phyloP scores from a whole-genome alignment of 2,329 filamentous ascomycete species.

The Paecilomyces formosus region DNA sequence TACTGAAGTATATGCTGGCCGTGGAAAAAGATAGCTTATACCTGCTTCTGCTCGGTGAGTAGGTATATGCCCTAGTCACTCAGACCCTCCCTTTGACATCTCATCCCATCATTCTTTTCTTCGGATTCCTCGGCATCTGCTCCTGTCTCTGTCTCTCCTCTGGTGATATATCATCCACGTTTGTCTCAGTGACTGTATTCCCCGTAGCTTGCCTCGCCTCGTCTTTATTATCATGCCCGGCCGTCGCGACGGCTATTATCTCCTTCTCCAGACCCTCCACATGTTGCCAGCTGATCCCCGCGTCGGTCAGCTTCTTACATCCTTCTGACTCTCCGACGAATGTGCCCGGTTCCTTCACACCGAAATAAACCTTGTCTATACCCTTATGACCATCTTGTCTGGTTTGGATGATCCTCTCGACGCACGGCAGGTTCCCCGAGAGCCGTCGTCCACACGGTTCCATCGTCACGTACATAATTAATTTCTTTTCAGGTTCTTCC shows the following conservation, averaged over 20 bases:
- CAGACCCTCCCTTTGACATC: too few species aligned
- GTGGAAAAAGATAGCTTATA: background rate
- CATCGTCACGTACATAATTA: conserved; percentile 83
- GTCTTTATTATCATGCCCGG: conserved; percentile 57
- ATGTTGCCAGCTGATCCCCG: conserved; percentile 66
- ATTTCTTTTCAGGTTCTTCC: conserved; percentile 32
- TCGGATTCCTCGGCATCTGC: conserved; percentile 33
- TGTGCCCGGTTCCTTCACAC: conserved; percentile 79
- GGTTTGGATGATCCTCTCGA: conserved; percentile 63
- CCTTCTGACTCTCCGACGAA: conserved; percentile 82
- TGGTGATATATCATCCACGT: conserved; percentile 29
- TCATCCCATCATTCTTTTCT: conserved; percentile 40
- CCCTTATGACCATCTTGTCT: conserved; percentile 43
- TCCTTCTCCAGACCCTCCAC: conserved; percentile 70
- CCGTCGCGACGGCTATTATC: conserved; percentile 74
- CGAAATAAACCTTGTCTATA: conserved; percentile 75
- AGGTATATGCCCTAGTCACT: too few species aligned
- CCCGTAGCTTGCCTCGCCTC: conserved; percentile 19
- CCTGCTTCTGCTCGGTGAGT: background rate
- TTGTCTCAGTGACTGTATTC: conserved; percentile 18
- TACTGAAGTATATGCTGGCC: background rate
- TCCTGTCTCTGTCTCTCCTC: conserved; percentile 33
- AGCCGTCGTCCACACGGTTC: conserved; percentile 46
- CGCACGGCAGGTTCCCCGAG: conserved; percentile 48
- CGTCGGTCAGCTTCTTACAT: conserved; percentile 59